Conservation (phyloP, 2,329 filamentous ascomycete genomes). For the Podosphaera xanthii region DNA sequence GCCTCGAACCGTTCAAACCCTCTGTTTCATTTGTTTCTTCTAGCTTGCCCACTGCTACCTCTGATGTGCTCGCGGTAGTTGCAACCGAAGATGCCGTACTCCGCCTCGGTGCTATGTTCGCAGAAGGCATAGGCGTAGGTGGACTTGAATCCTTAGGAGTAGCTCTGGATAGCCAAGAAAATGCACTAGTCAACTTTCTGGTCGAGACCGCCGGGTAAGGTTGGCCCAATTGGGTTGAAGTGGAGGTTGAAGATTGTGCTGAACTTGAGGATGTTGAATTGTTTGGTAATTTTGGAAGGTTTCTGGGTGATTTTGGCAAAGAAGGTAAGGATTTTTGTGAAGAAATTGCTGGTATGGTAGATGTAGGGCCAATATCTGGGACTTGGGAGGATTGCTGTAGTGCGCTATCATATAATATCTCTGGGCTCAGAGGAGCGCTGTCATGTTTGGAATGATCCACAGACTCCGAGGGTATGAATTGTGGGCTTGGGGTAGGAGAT, state of each 20-base stretch:
- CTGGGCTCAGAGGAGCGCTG: no score
- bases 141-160: constrained; percentile 30
- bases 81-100: constrained; percentile 58
- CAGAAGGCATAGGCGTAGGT: constrained; percentile 24
- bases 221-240: constrained; percentile 6
- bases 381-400: no score
- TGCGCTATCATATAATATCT: no score
- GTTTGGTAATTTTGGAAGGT: no score
- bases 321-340: no score
- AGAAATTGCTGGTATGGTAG: no score
- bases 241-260: constrained; percentile 2
- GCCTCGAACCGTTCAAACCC: constrained; percentile 22
- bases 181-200: constrained; percentile 69
- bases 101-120: constrained; percentile 26
- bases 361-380: no score
- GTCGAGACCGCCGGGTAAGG: constrained; percentile 14
- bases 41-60: constrained; percentile 55
- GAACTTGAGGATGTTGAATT: no score
- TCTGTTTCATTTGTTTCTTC: constrained; percentile 55
- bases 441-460: no score
- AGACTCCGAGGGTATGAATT: no score
- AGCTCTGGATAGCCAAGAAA: constrained; percentile 59
- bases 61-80: constrained; percentile 58
- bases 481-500: no score
- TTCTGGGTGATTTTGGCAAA: no score